phyloP scores from a whole-genome alignment of 2,329 filamentous ascomycete species.

The Ophiostoma piceae region DNA sequence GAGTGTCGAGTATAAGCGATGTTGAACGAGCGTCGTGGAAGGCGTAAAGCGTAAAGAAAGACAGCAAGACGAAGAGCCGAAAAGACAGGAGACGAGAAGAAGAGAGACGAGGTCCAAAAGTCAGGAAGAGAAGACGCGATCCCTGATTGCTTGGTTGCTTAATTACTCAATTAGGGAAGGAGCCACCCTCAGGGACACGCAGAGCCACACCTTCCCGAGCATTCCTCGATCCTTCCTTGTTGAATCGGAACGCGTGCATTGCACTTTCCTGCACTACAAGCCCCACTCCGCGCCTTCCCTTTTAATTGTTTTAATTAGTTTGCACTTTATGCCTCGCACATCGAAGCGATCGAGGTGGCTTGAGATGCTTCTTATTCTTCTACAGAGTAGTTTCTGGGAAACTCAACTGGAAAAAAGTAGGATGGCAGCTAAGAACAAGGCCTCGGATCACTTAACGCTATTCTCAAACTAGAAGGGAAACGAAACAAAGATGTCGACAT shows the following conservation, averaged over 20 bases:
- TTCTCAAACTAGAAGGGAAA: too few species aligned
- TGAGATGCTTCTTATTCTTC: too few species aligned
- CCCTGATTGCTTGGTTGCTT: constrained; percentile 1
- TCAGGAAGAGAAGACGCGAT: constrained; percentile 1
- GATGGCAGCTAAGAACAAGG: too few species aligned
- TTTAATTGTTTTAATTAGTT: neutral
- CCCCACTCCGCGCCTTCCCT: constrained; percentile 1
- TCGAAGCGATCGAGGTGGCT: too few species aligned
- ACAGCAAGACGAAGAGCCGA: neutral
- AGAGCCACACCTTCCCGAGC: neutral
- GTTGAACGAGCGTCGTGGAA: neutral
- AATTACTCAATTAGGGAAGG: constrained; percentile 10
- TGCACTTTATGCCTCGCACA: neutral
- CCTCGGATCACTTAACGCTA: too few species aligned
- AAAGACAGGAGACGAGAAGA: neutral
- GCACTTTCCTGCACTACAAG: neutral
- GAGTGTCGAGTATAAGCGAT: neutral
- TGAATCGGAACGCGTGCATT: constrained; percentile 7
- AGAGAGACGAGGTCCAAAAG: neutral
- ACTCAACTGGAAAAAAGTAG: too few species aligned
- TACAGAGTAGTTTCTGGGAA: too few species aligned
- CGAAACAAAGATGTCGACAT: too few species aligned
- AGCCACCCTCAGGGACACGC: neutral
- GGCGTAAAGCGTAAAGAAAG: neutral
- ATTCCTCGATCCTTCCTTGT: neutral